Evolutionary conservation across 75 land plant genomes (phyloP), one percentile per base, ranked within the genome.

Genomic region (Azolla pinnata): DNA sequence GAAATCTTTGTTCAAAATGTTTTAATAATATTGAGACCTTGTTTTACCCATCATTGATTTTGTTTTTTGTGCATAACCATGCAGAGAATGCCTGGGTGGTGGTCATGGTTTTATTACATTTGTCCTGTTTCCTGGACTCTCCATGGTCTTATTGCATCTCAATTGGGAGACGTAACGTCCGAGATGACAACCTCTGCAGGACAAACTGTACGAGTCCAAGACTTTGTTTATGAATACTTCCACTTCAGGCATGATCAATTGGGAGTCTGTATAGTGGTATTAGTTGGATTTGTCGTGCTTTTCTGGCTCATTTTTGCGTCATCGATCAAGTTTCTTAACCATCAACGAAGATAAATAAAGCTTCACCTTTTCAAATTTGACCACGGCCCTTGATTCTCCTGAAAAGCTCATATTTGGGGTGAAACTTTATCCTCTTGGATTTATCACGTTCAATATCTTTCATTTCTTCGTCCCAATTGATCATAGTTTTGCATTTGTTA

Each of bases 41-140:
- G 26, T 30, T 16, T 53, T 29, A 28, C 44, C 46, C n/a, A 25
- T 12, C 27, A 31, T 29, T 28, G n/a, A 24, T 33, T 1, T 28
- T 40, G 25, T 9, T 24, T 27, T 47, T 61, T 17, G 18, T 44
- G 16, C 30, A 45, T 4, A 38, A 14, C 42, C 42, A 38, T 54
- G 18, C 74, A 80, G 86, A 65, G 25, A 7, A 83, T 83, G 16
- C 86, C 86, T 16, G 67, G 47, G 44, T 83, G 86, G 86, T 80
- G 86, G 86, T 40, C 64, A 1, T 83, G 83, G 83, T 83, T 67
- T 46, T 74, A 77, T 52, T 80, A 68, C 31, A 63, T 75, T 12
- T 54, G 79, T 50, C 90, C 87, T 16, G 61, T 86, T 17, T 74
- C 75, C 14, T 86, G 86, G 86, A 86, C 87, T 0, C 46, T 86